Base-by-base conservation (phyloP, 1,284 basidiomycete genomes). In the Naganishia liquefaciens region DNA sequence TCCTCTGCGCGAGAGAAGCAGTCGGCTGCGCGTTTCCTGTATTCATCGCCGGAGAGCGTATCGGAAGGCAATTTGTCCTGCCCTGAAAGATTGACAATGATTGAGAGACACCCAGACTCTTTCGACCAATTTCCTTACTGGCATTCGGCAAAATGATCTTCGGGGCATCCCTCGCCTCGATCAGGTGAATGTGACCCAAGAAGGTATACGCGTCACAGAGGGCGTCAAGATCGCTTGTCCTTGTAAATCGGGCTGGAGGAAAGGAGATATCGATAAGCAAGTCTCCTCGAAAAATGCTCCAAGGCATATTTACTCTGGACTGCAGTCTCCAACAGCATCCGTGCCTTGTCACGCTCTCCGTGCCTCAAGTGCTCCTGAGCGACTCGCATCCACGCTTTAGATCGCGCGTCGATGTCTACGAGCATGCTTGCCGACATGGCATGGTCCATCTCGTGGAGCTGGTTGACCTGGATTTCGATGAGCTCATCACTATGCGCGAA, bases 111-210 rank as follows among this genome's bases (percentile, higher is more conserved):
- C 5, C 30, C 30, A 5, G 30, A 33, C 5, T 33, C 30, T 33
- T 33, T 33, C 30, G 10, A 10, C 30, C 30, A 10, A 33, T 5
- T 33, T 33, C 81, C 89, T 76, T 74, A 91, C 90, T 85, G 64
- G 91, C 87, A 70, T 88, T 84, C 0, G 82, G 74, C 0, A 94
- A 76, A 28, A 89, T 81, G 5, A 88, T 73, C 73, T 92, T 94
- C 0, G 93, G 93, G 15, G 91, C 91, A 61, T 83, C 84, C 33
- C 89, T 84, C 1, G 91, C 88, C 69, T 86, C 82, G 1, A 88
- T 85, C 64, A 95, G 84, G 65, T 89, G 85, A 53, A 94, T 84
- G 76, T 92, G 93, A 1, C 91, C 91, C 25, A 91, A 81, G 64
- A 95, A 82, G 23, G 88, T 84, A 69, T 90, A 87, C 58, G 93